Conservation (phyloP, 371 early-diverging fungal genomes). For the Lichtheimia corymbifera region DNA sequence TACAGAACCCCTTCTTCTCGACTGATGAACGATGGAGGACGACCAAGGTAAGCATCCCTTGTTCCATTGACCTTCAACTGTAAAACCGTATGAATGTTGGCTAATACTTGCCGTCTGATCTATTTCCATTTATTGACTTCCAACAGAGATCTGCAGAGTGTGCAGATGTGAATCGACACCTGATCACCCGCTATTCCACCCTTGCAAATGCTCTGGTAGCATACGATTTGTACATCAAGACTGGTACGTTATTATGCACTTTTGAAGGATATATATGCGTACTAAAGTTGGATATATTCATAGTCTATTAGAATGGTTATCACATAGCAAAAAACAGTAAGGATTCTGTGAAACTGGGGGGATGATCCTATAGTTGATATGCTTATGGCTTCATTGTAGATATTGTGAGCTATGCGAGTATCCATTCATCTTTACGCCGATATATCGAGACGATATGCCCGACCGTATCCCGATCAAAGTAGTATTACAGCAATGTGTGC, state of each 20-base stretch:
- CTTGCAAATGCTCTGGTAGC: slow-evolving; percentile 92
- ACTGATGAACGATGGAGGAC: slow-evolving; percentile 27
- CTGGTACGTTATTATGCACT: slow-evolving; percentile 49
- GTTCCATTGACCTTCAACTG: too few species aligned
- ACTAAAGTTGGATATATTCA: not conserved
- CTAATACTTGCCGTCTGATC: not conserved
- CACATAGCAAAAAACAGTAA: slow-evolving; percentile 79
- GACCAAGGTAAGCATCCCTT: slow-evolving; percentile 19
- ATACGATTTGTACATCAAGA: slow-evolving; percentile 88
- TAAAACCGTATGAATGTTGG: not conserved
- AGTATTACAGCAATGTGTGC: slow-evolving; percentile 49
- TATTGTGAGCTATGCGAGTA: slow-evolving; percentile 85
- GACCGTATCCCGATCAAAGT: slow-evolving; percentile 59
- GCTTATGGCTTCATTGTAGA: slow-evolving; percentile 24
- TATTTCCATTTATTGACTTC: not conserved
- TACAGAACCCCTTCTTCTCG: too few species aligned
- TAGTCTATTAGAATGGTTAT: slow-evolving; percentile 84
- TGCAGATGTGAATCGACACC: slow-evolving; percentile 78
- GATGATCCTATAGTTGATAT: too few species aligned
- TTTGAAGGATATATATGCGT: not conserved
- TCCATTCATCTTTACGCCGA: slow-evolving; percentile 69
- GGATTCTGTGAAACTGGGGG: not conserved
- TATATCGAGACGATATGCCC: slow-evolving; percentile 80
- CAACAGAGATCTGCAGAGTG: slow-evolving; percentile 79
- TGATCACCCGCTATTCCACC: slow-evolving; percentile 84